phyloP scores from a whole-genome alignment of 2,329 filamentous ascomycete species.

The Alternaria triticina region DNA sequence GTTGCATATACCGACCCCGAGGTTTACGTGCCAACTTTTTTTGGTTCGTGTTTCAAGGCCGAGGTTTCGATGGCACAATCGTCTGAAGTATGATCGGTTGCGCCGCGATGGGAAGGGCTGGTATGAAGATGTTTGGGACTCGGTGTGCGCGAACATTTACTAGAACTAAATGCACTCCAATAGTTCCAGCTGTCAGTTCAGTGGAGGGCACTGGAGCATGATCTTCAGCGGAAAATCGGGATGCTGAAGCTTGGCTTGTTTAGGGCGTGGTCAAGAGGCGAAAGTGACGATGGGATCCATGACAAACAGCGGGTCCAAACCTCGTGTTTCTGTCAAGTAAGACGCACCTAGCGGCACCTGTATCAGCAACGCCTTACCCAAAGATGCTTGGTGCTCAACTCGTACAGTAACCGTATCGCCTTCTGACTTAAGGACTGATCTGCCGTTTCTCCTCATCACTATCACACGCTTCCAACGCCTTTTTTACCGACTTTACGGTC shows the following conservation, averaged over 20 bases:
- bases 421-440: slow-evolving; percentile 21
- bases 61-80: background rate
- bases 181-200: background rate
- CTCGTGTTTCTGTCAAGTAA: slow-evolving; percentile 19
- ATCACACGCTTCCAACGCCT: background rate
- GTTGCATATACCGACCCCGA: slow-evolving; percentile 9
- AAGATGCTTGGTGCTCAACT: background rate
- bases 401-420: slow-evolving; percentile 5
- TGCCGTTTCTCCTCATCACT: slow-evolving; percentile 1
- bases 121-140: background rate
- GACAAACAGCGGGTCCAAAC: slow-evolving; percentile 8
- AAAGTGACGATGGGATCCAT: slow-evolving; percentile 1
- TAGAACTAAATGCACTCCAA: background rate
- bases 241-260: background rate
- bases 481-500: background rate
- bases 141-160: background rate
- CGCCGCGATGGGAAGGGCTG: background rate
- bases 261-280: slow-evolving; percentile 9
- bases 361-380: slow-evolving; percentile 13
- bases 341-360: slow-evolving; percentile 15
- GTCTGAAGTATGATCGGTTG: background rate
- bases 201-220: background rate
- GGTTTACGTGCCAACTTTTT: slow-evolving; percentile 16
- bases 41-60: background rate
- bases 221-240: slow-evolving; percentile 12